A percentile compares a stretch with the other conserved stretches of the same genome.
Conservation (phyloP, 2,329 filamentous ascomycete genomes). For the Alternaria hordeiaustralica region DNA sequence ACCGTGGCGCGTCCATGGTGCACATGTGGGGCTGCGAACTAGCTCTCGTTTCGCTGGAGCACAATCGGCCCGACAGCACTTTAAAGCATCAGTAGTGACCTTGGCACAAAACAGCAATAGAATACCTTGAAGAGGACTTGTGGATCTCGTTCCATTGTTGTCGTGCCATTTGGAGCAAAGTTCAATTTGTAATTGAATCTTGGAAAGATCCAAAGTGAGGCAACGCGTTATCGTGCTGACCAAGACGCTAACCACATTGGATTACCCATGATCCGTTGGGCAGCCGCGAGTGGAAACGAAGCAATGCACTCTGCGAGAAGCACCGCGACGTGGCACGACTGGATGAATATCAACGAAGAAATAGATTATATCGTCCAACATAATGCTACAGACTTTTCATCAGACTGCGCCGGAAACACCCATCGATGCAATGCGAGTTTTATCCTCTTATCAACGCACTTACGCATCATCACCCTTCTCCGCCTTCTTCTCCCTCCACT, state of each 20-base stretch:
- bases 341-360: not conserved
- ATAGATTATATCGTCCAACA: not conserved
- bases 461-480: constrained; percentile 20
- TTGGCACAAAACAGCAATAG: not conserved
- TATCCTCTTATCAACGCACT: not conserved
- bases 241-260: not conserved
- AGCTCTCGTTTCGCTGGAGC: not conserved
- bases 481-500: constrained; percentile 65
- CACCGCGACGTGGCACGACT: not conserved
- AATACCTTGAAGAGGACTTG: not conserved
- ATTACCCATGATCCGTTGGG: not conserved
- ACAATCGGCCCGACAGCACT: not conserved
- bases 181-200: not conserved
- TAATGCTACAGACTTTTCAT: not conserved
- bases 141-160: not conserved
- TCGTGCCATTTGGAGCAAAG: not conserved
- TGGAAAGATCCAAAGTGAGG: not conserved
- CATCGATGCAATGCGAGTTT: not conserved
- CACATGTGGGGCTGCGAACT: not conserved
- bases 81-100: not conserved
- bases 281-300: not conserved
- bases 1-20: not conserved
- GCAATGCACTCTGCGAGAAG: not conserved
- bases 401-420: constrained; percentile 2
- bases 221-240: not conserved